Evolutionary conservation across 2,329 filamentous ascomycete genomes (phyloP), one percentile per base, ranked within the genome.

Genomic region (Amauroascus verrucosus): DNA sequence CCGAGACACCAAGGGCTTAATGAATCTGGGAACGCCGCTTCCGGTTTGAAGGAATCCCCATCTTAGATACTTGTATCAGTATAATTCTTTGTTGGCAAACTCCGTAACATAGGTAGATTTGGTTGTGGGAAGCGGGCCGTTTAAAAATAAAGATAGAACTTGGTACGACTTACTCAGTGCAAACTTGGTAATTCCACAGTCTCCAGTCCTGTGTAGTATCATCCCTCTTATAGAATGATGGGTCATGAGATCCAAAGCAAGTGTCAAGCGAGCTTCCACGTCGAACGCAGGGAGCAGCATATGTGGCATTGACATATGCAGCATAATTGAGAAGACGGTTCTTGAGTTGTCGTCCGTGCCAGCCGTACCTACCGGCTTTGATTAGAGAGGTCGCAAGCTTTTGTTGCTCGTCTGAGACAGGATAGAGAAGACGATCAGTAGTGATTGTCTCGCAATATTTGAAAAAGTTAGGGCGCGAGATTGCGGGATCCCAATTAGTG

Each of bases 41-140:
- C 88, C 87, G 0, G 85, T 88, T 59, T 84, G 79, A 48, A 90
- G 80, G 68, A 81, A 93, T 8, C 87, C 88, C 86, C 86, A 93
- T 76, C 81, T 78, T 13, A 14, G 18, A 16, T 9, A 33, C 32
- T 22, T 11, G 30, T 40, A 47, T 45, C 16, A 51, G 38, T 30
- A 41, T 48, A 45, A n/a, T 35, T 13, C 14, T 35, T 7, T 35
- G 3, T 35, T 30, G 9, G n/a, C 26, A 4, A 30, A 9, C 26
- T 5, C 26, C 9, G 26, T 30, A 30, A 9, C 26, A 30, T 9
- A n/a, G 26, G 9, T 9, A 30, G 26, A 5, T 30, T 30, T 30
- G 26, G 14, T 11, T 35, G 8, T 35, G 32, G 32, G 32, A 20
- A n/a, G 14, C 18, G 16, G 37, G 9, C 33, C 4, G 16, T 20